Conservation (phyloP, 1,139 yeast genomes). For the Saccharomycopsis hybrid region DNA sequence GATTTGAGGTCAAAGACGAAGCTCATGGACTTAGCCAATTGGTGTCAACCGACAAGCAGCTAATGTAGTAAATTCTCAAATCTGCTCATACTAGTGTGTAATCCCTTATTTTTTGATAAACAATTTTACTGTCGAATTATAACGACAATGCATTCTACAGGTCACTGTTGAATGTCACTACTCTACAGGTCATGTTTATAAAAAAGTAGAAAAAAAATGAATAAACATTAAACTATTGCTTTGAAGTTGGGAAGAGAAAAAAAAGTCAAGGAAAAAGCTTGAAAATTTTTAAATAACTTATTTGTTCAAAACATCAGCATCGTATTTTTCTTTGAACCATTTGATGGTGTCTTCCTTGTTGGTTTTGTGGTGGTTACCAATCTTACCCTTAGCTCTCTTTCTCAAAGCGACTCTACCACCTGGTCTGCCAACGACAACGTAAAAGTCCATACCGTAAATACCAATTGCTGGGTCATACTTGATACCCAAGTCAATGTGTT, state of each 20-base stretch:
- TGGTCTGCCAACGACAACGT: constrained; percentile 99
- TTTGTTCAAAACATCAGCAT: constrained; percentile 92
- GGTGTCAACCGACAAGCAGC: too few relatives aligned
- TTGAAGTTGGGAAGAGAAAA: constrained; percentile 1
- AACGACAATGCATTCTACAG: too few relatives aligned
- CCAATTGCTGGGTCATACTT: constrained; percentile 99
- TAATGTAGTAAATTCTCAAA: too few relatives aligned
- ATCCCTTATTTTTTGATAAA: too few relatives aligned
- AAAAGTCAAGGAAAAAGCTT: neutral
- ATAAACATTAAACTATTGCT: neutral
- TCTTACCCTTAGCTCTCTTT: constrained; percentile 86
- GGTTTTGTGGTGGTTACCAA: constrained; percentile 93
- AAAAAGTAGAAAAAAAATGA: too few relatives aligned
- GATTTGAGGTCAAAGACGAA: too few relatives aligned
- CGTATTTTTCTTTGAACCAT: constrained; percentile 99
- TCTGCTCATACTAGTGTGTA: too few relatives aligned
- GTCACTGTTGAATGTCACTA: too few relatives aligned
- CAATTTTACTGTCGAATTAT: too few relatives aligned
- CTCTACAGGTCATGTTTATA: too few relatives aligned
- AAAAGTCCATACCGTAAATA: constrained; percentile 99
- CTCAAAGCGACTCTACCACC: constrained; percentile 99
- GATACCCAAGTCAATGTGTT: constrained; percentile 99
- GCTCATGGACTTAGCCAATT: too few relatives aligned
- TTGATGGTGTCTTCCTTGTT: constrained; percentile 88
- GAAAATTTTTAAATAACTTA: constrained; percentile 31